Percentiles rank a stretch among this genome's conserved stretches.
Evolutionary conservation across 345 rosid species (phyloP).

Genomic region (Aquilaria yunnanensis): DNA sequence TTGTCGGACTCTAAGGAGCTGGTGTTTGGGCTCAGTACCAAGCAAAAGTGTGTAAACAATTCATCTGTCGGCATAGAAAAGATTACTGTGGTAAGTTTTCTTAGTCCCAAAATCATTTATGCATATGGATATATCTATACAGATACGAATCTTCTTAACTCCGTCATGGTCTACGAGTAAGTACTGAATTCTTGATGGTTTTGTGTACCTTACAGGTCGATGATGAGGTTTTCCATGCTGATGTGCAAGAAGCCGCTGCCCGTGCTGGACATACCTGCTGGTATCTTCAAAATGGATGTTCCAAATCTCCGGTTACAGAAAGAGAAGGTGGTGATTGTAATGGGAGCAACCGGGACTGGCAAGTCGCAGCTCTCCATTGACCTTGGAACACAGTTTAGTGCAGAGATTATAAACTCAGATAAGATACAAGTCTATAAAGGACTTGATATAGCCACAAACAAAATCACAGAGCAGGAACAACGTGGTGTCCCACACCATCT

Average conservation of each 20-base stretch:
- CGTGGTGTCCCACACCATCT: slow-evolving; percentile 76
- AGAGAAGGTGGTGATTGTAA: slow-evolving; percentile 57
- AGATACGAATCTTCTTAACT: no score
- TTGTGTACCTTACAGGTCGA: no score
- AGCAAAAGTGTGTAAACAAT: no score
- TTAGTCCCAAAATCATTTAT: no score
- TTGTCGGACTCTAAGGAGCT: no score
- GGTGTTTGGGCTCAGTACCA: no score
- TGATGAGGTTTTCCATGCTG: slow-evolving; percentile 19
- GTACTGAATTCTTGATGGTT: no score
- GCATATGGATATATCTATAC: no score
- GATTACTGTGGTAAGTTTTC: no score
- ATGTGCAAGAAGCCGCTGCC: slow-evolving; percentile 16
- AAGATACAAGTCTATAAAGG: slow-evolving; percentile 61
- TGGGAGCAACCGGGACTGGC: slow-evolving; percentile 87
- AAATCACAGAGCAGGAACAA: slow-evolving; percentile 45
- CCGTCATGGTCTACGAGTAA: no score
- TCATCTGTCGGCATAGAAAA: no score
- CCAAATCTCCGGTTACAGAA: slow-evolving; percentile 23
- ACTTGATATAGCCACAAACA: slow-evolving; percentile 52
- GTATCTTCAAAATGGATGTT: slow-evolving; percentile 18
- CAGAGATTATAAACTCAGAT: slow-evolving; percentile 75
- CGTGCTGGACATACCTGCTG: slow-evolving; percentile 12
- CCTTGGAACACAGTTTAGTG: slow-evolving; percentile 53
- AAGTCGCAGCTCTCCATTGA: slow-evolving; percentile 80